A percentile compares a stretch with the other conserved stretches of the same genome.
These are phyloP conservation scores for Penicillium sp. DNA, from an alignment of 2,329 filamentous ascomycete species.

Conservation along the genomic window DNA sequence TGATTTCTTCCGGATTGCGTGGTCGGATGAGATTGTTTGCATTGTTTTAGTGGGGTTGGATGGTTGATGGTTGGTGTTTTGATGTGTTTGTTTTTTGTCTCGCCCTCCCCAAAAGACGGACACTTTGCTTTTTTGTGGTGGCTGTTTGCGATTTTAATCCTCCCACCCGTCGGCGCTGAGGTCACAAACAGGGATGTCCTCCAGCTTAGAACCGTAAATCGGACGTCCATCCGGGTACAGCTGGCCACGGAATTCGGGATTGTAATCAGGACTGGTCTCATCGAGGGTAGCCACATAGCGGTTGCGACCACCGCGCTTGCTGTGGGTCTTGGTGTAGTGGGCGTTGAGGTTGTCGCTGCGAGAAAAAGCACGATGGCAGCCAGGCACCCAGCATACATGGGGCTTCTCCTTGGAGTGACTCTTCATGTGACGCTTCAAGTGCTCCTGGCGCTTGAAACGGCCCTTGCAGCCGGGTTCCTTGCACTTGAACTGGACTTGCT, in stretches of 20 bases:
- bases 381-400: constrained; percentile 53
- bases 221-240: constrained; percentile 52
- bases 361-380: constrained; percentile 50
- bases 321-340: constrained; percentile 55
- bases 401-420: constrained; percentile 54
- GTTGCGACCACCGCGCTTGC: constrained; percentile 53
- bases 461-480: constrained; percentile 51
- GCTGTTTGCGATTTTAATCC: constrained; percentile 32
- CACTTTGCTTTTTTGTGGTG: constrained; percentile 21
- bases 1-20: background rate
- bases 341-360: constrained; percentile 55
- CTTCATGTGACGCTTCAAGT: constrained; percentile 57
- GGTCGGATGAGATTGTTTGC: background rate
- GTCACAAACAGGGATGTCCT: constrained; percentile 44
- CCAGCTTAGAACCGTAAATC: constrained; percentile 45
- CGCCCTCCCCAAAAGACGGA: background rate
- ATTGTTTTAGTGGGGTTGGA: constrained; percentile 4
- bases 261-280: constrained; percentile 49
- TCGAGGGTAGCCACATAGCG: constrained; percentile 55
- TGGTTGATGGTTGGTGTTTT: constrained; percentile 11
- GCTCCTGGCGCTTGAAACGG: constrained; percentile 57
- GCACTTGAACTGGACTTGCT: constrained; percentile 52
- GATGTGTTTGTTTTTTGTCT: constrained; percentile 12
- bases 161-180: constrained; percentile 43
- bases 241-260: constrained; percentile 52